Conservation (phyloP, 2,329 filamentous ascomycete genomes). For the Coniochaeta sp. region DNA sequence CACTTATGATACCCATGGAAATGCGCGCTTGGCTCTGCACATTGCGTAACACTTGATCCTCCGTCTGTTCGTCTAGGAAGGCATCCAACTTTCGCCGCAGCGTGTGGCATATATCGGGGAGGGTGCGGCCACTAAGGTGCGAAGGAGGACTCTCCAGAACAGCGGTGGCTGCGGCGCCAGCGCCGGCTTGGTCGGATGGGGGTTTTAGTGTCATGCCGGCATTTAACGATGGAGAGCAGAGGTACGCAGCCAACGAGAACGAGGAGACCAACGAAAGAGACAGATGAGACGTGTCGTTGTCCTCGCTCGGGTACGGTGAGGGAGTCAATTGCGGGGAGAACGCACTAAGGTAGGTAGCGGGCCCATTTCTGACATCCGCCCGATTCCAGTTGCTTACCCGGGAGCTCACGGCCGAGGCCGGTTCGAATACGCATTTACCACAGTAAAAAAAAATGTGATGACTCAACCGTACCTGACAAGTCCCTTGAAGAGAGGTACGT, state of each 20-base stretch:
- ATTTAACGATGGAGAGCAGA: neutral
- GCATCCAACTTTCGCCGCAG: conserved; percentile 53
- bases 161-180: neutral
- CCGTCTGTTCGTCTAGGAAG: conserved; percentile 56
- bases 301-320: neutral
- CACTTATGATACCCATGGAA: conserved; percentile 65
- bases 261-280: neutral
- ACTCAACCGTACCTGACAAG: neutral
- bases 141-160: neutral
- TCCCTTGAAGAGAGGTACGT: neutral
- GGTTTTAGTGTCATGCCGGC: neutral
- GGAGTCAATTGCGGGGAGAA: neutral
- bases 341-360: neutral
- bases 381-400: neutral
- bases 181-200: neutral
- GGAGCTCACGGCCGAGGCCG: neutral
- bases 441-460: neutral
- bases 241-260: neutral
- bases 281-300: neutral
- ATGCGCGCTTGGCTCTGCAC: conserved; percentile 69
- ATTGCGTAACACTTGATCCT: conserved; percentile 46
- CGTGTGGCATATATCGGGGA: conserved; percentile 37
- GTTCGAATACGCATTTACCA: no score
- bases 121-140: conserved; percentile 13
- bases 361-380: neutral